These are phyloP conservation scores for Eucalyptus marginata DNA, from an alignment of 345 rosid species.

Conservation along the genomic window DNA sequence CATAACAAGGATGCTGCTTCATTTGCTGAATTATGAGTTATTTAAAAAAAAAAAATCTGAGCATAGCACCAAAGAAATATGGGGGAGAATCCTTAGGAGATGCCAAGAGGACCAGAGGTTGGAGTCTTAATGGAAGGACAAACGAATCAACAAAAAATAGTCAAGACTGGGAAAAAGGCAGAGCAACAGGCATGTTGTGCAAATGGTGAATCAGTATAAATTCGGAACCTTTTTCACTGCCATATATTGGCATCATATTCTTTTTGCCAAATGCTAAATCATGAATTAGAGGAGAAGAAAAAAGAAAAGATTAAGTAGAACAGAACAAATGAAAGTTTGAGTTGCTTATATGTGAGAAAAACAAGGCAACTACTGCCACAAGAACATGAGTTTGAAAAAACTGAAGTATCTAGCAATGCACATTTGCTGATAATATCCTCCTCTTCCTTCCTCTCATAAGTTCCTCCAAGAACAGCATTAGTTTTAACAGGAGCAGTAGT, in stretches of 20 bases:
- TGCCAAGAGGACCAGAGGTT: background rate
- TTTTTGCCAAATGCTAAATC: background rate
- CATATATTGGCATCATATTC: background rate
- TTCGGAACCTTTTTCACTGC: background rate
- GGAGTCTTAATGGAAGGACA: background rate
- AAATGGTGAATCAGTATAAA: background rate
- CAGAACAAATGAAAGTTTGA: background rate
- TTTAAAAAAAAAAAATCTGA: background rate
- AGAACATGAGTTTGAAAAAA: background rate
- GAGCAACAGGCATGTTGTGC: background rate
- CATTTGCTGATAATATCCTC: background rate
- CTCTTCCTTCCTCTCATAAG: background rate
- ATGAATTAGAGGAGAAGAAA: background rate
- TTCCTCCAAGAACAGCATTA: background rate
- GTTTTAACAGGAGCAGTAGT: background rate
- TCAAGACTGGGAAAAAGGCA: background rate
- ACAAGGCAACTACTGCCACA: background rate
- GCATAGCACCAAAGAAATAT: background rate
- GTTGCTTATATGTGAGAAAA: background rate
- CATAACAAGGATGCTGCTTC: background rate
- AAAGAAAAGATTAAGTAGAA: background rate
- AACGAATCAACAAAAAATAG: background rate
- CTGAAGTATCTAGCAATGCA: background rate
- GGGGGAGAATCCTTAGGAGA: background rate
- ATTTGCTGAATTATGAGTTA: background rate